These are phyloP conservation scores for Aureobasidium sp. DNA, from an alignment of 2,329 filamentous ascomycete species.

Conservation along the genomic window DNA sequence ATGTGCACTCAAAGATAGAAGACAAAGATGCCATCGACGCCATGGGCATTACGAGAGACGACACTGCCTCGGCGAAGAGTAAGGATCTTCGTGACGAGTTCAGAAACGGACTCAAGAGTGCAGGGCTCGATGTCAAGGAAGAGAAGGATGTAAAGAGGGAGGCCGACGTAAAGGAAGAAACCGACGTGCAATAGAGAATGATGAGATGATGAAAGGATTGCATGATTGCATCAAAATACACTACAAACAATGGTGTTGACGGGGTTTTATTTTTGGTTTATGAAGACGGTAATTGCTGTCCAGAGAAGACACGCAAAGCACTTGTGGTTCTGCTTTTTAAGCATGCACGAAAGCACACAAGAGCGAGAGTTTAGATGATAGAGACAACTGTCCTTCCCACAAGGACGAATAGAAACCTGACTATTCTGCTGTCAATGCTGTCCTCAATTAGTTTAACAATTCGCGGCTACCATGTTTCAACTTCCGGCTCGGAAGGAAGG, in stretches of 20 bases:
- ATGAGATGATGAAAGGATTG: background rate
- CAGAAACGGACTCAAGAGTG: slow-evolving; percentile 31
- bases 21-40: slow-evolving; percentile 8
- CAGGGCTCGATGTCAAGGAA: slow-evolving; percentile 29
- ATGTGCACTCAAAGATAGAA: slow-evolving; percentile 8
- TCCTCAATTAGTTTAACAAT: no score
- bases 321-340: background rate
- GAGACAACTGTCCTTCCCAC: background rate
- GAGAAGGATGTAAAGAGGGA: background rate
- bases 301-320: background rate
- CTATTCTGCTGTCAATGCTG: background rate
- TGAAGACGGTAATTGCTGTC: background rate
- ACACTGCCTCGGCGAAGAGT: background rate
- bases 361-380: background rate
- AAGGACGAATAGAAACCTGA: no score
- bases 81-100: slow-evolving; percentile 35
- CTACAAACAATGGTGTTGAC: background rate
- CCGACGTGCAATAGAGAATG: background rate
- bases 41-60: background rate
- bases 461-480: no score
- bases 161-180: background rate
- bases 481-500: no score
- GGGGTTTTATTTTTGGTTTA: background rate
- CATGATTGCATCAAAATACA: background rate
- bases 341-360: background rate